Evolutionary conservation across 1,139 yeast species (phyloP).

Genomic region (Schwanniomyces etchellsii): DNA sequence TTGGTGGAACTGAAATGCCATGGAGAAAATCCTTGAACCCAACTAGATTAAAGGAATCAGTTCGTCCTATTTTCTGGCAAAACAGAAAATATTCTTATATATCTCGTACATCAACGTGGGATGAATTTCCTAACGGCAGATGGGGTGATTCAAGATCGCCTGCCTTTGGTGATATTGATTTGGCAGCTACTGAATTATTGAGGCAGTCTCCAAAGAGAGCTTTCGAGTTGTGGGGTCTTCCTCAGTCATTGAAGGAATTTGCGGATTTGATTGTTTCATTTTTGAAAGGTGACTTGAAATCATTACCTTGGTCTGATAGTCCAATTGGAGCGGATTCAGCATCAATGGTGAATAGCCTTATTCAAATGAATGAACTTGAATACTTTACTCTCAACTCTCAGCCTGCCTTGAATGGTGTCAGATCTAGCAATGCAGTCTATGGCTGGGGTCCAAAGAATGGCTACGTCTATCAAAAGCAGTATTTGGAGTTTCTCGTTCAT

Average conservation of each 20-base stretch:
- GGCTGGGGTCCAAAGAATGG: constrained; percentile 99
- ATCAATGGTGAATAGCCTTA: constrained; percentile 53
- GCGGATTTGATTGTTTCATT: constrained; percentile 58
- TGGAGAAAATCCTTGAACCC: constrained; percentile 91
- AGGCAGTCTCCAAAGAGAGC: constrained; percentile 81
- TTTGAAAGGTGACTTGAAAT: constrained; percentile 61
- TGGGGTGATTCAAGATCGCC: constrained; percentile 95
- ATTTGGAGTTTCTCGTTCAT: constrained; percentile 77
- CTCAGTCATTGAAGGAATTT: constrained; percentile 54
- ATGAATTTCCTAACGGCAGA: constrained; percentile 91
- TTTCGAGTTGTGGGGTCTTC: constrained; percentile 82
- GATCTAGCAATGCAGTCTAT: constrained; percentile 62
- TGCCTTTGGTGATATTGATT: constrained; percentile 83
- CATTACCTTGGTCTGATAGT: constrained; percentile 95
- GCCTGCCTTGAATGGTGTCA: constrained; percentile 82
- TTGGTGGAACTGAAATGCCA: constrained; percentile 50
- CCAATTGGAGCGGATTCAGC: constrained; percentile 76
- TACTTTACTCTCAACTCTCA: constrained; percentile 87
- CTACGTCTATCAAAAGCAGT: constrained; percentile 88
- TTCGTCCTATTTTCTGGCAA: constrained; percentile 96
- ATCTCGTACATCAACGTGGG: constrained; percentile 89
- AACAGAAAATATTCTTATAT: constrained; percentile 88
- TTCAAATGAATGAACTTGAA: constrained; percentile 59
- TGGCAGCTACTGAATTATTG: constrained; percentile 70
- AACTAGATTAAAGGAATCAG: constrained; percentile 72